Evolutionary conservation across 495 filamentous ascomycete genomes (phyloP), one percentile per base, ranked within the genome.

Genomic region (Talaromyces thailandensis): DNA sequence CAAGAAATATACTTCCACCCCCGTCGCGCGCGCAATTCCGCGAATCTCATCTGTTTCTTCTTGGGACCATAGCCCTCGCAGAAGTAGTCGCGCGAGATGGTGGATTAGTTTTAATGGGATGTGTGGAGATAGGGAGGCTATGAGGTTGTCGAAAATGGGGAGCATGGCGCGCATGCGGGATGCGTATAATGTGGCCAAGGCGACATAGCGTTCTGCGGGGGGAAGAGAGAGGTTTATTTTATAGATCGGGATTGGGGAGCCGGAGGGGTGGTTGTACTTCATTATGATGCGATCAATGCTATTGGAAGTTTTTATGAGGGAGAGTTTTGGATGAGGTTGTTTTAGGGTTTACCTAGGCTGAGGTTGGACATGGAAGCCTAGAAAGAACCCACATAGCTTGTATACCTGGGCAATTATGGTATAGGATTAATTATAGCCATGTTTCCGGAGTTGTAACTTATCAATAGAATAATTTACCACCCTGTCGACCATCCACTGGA

Each of bases 41-140:
- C 72, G 75, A 26, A 89, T 71, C 66, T 88, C 86, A 53, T 79
- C 74, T 0, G 80, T 86, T 67, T 89, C 84, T 61, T 89, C 86
- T 8, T 69, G 31, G 6, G 71, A 75, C 66, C 82, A 78, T 0
- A 89, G 67, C 16, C 76, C 68, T 11, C 80, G 73, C 5, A 88
- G 66, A 48, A 78, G 70, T 4, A 82, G 14, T 3, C 72, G 66
- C 3, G 80, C 75, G 1, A 83, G 32, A 5, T 63, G 65, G 57
- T 76, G 72, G 9, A 82, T 63, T 31, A 64, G 59, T 18, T 65
- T 65, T 8, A 72, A 23, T 4, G 65, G 70, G 56, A 68, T 62
- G 6, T 61, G 65, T 31, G 72, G 70, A 1, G 66, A 62, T 8
- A 77, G 25, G 9, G 61, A 56, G 12, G 35, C 25, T 26, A 79